Percentiles rank a stretch among this genome's conserved stretches.
These are phyloP conservation scores for Scleroderma citrinum DNA, from an alignment of 768 basidiomycete genomes.

Conservation along the genomic window DNA sequence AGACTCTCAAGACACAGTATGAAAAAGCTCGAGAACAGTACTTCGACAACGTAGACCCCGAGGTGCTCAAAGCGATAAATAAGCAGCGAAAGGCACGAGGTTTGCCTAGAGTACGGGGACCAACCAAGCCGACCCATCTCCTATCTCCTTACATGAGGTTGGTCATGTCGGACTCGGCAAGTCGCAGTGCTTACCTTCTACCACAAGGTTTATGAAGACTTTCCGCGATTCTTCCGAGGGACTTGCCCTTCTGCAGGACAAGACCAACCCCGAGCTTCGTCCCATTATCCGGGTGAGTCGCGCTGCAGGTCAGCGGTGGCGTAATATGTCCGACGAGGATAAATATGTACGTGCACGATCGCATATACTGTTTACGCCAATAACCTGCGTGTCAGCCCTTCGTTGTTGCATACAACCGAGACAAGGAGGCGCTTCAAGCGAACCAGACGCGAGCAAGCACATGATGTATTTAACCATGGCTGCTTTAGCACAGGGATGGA, in stretches of 20 bases:
- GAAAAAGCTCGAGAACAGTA: slow-evolving; percentile 22
- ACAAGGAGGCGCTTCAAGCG: background rate
- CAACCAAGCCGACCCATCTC: background rate
- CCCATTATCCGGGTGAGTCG: slow-evolving; percentile 1
- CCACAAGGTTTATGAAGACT: slow-evolving; percentile 15
- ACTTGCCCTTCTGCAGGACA: slow-evolving; percentile 9
- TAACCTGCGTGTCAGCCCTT: slow-evolving; percentile 2
- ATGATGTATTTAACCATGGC: background rate
- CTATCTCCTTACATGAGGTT: slow-evolving; percentile 21
- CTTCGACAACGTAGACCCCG: slow-evolving; percentile 14
- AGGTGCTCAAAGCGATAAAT: slow-evolving; percentile 28
- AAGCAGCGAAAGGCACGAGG: slow-evolving; percentile 24
- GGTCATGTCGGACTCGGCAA: background rate
- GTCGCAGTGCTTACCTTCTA: background rate
- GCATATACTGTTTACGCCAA: background rate
- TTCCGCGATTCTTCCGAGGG: slow-evolving; percentile 14
- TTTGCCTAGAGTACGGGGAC: slow-evolving; percentile 10
- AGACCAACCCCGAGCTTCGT: background rate
- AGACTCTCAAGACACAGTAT: slow-evolving; percentile 13
- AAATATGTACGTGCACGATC: slow-evolving; percentile 20
- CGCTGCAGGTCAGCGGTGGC: slow-evolving; percentile 25
- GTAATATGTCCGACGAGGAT: slow-evolving; percentile 25
- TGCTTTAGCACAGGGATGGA: background rate
- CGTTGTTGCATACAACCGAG: slow-evolving; percentile 4
- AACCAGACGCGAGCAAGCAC: background rate